Conservation (phyloP, 2,329 filamentous ascomycete genomes). For the Penicillium sp. region DNA sequence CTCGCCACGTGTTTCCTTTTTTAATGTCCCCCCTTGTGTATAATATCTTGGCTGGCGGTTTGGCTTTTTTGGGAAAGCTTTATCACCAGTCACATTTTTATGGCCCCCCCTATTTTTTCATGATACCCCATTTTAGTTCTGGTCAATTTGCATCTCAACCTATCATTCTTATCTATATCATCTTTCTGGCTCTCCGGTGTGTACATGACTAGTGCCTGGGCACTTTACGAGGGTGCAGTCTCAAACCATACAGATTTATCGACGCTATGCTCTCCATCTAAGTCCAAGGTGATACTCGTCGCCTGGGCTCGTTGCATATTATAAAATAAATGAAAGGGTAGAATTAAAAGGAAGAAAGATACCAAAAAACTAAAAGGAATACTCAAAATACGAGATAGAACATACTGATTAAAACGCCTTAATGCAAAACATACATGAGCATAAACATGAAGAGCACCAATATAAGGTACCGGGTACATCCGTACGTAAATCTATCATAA, state of each 20-base stretch:
- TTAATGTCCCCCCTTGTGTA: neutral
- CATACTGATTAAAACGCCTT: slow-evolving; percentile 24
- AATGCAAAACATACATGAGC: slow-evolving; percentile 21
- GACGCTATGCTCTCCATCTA: neutral
- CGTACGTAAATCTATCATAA: slow-evolving; percentile 29
- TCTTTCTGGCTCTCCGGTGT: neutral
- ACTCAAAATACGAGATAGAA: slow-evolving; percentile 10
- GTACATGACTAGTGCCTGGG: neutral
- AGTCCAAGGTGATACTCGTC: neutral
- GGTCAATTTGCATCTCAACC: slow-evolving; percentile 17
- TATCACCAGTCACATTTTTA: neutral
- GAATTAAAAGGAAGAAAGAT: neutral
- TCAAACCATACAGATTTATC: neutral
- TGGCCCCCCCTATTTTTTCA: slow-evolving; percentile 19
- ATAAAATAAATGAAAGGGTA: neutral
- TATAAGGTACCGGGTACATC: slow-evolving; percentile 9
- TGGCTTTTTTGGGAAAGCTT: neutral
- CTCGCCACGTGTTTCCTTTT: neutral
- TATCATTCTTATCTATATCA: slow-evolving; percentile 1
- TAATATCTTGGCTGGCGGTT: neutral
- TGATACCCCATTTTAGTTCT: slow-evolving; percentile 36
- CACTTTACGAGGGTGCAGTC: neutral
- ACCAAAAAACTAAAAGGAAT: neutral
- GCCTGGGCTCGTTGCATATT: neutral
- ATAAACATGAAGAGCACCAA: neutral